Percentiles rank a stretch among this genome's conserved stretches.
Conservation (phyloP, 2,329 filamentous ascomycete species). For the Aspergillus terreus region DNA sequence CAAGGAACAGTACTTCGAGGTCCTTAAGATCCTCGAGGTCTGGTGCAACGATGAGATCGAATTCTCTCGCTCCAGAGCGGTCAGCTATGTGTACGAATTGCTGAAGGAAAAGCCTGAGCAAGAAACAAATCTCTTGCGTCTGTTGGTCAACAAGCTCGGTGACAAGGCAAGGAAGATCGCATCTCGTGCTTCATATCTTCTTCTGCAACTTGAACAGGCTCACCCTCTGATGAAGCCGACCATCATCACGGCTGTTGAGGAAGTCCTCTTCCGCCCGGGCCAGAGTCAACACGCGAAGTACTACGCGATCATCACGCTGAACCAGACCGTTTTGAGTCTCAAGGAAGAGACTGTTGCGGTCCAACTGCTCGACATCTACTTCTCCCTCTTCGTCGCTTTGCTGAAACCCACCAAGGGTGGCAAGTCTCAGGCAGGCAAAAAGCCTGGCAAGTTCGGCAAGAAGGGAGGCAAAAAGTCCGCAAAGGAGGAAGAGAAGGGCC, state of each 20-base stretch:
- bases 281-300: conserved; percentile 89
- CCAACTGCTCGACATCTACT: conserved; percentile 84
- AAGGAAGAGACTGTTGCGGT: conserved; percentile 80
- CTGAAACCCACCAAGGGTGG: conserved; percentile 60
- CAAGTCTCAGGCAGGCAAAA: conserved; percentile 33
- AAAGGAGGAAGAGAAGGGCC: conserved; percentile 27
- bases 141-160: conserved; percentile 94
- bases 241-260: conserved; percentile 81
- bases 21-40: conserved; percentile 83
- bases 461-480: conserved; percentile 44
- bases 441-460: conserved; percentile 34
- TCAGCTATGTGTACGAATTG: conserved; percentile 88
- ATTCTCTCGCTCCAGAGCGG: conserved; percentile 79
- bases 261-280: conserved; percentile 79
- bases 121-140: conserved; percentile 84
- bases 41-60: conserved; percentile 97
- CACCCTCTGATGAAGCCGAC: conserved; percentile 93
- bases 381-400: conserved; percentile 77
- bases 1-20: conserved; percentile 88
- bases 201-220: conserved; percentile 83
- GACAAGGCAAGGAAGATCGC: conserved; percentile 95
- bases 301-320: conserved; percentile 92
- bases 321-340: conserved; percentile 86
- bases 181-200: conserved; percentile 84
- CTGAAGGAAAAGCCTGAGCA: conserved; percentile 96